A percentile compares a stretch with the other conserved stretches of the same genome.
Evolutionary conservation across 2,329 filamentous ascomycete genomes (phyloP).

Genomic region (Geosmithia morbida): DNA sequence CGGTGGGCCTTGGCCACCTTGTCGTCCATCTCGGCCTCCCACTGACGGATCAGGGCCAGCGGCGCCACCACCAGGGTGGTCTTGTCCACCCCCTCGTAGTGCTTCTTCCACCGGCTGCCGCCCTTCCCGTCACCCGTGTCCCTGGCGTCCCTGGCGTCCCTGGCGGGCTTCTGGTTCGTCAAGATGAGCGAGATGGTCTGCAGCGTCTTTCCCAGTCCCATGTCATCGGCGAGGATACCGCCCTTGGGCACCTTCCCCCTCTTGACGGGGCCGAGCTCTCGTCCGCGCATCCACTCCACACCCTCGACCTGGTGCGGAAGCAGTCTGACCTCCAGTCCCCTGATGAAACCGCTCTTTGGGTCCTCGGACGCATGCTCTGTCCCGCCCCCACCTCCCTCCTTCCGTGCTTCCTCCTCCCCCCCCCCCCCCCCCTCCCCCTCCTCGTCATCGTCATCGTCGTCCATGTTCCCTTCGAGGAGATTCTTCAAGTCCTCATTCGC

Average conservation of each 20-base stretch:
- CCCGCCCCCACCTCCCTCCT: constrained; percentile 7
- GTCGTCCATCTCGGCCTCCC: constrained; percentile 84
- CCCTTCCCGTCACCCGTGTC: not conserved
- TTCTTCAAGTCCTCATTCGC: constrained; percentile 68
- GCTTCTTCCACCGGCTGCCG: constrained; percentile 39
- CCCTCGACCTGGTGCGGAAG: constrained; percentile 91
- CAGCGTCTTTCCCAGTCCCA: constrained; percentile 88
- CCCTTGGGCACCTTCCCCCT: constrained; percentile 74
- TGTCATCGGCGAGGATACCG: constrained; percentile 83
- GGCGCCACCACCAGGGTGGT: constrained; percentile 87
- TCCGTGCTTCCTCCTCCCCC: constrained; percentile 5
- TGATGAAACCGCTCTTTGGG: constrained; percentile 39
- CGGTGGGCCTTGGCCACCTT: constrained; percentile 58
- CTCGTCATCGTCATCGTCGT: constrained; percentile 50
- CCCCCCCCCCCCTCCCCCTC: constrained; percentile 12
- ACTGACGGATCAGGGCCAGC: constrained; percentile 87
- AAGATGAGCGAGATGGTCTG: constrained; percentile 85
- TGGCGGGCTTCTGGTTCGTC: constrained; percentile 56
- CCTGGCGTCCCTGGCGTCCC: constrained; percentile 29
- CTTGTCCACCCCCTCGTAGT: constrained; percentile 56
- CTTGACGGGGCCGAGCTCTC: constrained; percentile 77
- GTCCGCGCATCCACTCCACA: constrained; percentile 87
- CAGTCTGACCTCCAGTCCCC: constrained; percentile 75
- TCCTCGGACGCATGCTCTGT: constrained; percentile 10
- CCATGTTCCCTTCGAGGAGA: constrained; percentile 67